Conservation (phyloP, 2,329 filamentous ascomycete species). For the Trichothecium roseum region DNA sequence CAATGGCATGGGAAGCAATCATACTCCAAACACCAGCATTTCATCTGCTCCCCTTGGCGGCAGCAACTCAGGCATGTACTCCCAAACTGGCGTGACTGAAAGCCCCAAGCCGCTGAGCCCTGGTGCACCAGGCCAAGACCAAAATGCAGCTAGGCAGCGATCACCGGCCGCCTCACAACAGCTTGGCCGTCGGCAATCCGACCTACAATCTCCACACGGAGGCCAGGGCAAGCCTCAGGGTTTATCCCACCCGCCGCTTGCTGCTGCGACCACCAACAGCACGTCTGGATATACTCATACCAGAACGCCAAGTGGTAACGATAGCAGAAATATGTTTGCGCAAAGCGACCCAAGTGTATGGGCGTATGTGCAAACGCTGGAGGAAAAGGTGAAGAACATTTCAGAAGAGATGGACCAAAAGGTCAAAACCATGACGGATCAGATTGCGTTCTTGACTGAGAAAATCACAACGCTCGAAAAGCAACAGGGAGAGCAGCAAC, state of each 20-base stretch:
- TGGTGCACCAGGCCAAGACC: conserved; percentile 42
- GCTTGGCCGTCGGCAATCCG: conserved; percentile 45
- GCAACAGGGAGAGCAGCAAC: conserved; percentile 12
- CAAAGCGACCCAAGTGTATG: conserved; percentile 54
- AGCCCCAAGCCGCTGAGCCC: conserved; percentile 78
- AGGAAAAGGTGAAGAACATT: conserved; percentile 37
- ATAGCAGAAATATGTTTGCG: conserved; percentile 58
- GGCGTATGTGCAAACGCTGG: conserved; percentile 61
- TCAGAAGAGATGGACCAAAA: conserved; percentile 22
- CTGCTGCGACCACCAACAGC: conserved; percentile 15
- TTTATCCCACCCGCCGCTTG: conserved; percentile 21
- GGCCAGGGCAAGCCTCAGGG: conserved; percentile 27
- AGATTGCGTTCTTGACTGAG: conserved; percentile 20
- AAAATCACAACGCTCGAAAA: conserved; percentile 22
- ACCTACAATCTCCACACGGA: conserved; percentile 43
- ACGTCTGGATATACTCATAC: conserved; percentile 15
- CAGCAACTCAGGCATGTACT: conserved; percentile 51
- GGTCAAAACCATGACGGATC: conserved; percentile 24
- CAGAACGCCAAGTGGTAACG: conserved; percentile 40
- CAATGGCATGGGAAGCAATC: conserved; percentile 28
- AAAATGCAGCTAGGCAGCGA: conserved; percentile 42
- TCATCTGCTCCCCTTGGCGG: conserved; percentile 36
- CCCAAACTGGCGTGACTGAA: conserved; percentile 67
- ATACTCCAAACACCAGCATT: conserved; percentile 38
- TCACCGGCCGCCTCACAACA: conserved; percentile 58